These are phyloP conservation scores for Pythium dissotocum DNA, from an alignment of 352 stramenopile species.

Conservation along the genomic window DNA sequence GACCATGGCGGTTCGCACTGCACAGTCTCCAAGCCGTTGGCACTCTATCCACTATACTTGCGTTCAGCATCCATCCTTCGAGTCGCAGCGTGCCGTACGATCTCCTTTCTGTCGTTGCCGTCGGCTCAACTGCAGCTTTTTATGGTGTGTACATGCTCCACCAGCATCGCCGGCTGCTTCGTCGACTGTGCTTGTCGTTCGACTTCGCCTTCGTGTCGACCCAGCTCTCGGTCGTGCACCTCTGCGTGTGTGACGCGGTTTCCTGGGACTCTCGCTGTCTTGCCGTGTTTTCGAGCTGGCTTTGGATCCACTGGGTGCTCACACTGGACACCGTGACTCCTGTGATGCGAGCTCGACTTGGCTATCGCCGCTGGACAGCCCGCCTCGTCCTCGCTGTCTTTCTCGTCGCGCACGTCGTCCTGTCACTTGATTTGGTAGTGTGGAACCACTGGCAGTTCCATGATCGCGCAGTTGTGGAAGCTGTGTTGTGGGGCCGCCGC, in stretches of 20 bases:
- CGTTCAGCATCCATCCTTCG: background rate
- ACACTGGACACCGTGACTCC: slow-evolving; percentile 22
- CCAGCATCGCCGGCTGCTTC: slow-evolving; percentile 23
- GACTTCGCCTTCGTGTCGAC: slow-evolving; percentile 33
- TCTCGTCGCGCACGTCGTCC: slow-evolving; percentile 11
- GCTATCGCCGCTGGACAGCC: slow-evolving; percentile 5
- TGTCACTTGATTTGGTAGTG: slow-evolving; percentile 22
- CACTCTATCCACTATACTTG: background rate
- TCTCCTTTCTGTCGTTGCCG: background rate
- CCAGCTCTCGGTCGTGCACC: slow-evolving; percentile 20
- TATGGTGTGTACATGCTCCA: background rate
- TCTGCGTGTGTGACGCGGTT: slow-evolving; percentile 29
- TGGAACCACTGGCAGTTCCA: slow-evolving; percentile 14
- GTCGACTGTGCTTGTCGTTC: slow-evolving; percentile 26
- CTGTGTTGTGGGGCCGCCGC: background rate
- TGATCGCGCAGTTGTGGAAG: slow-evolving; percentile 15
- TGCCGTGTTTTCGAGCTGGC: slow-evolving; percentile 18
- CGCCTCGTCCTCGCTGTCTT: slow-evolving; percentile 10
- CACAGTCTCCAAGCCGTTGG: background rate
- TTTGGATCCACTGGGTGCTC: slow-evolving; percentile 31
- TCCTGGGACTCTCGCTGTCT: slow-evolving; percentile 22
- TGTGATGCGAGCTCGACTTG: slow-evolving; percentile 7
- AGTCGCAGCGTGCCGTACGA: background rate
- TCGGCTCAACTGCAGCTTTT: background rate
- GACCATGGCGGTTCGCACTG: background rate